A percentile compares a stretch with the other conserved stretches of the same genome.
Evolutionary conservation across 2,329 filamentous ascomycete species (phyloP).

Genomic region (Didymella pinodella): DNA sequence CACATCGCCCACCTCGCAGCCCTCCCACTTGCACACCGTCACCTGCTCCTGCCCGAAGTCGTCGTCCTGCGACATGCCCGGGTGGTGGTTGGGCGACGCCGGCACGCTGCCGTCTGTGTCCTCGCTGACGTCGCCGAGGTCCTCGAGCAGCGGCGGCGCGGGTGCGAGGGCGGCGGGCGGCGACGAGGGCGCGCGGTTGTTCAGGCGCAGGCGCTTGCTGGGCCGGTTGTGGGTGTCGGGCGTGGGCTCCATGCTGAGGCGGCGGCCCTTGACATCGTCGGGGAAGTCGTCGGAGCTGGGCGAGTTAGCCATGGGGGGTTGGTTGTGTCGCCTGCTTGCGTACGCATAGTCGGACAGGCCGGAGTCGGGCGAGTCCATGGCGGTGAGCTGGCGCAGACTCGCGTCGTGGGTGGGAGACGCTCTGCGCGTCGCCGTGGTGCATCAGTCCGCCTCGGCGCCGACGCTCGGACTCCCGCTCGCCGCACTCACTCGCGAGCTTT

Average conservation of each 20-base stretch:
- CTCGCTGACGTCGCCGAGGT: conserved; percentile 76
- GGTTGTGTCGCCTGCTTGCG: neutral
- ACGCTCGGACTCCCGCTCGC: neutral
- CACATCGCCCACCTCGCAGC: conserved; percentile 58
- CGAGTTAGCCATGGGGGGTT: neutral
- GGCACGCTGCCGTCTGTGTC: conserved; percentile 84
- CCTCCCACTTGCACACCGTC: conserved; percentile 60
- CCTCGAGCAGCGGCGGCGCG: conserved; percentile 31
- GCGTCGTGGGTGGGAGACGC: conserved; percentile 5
- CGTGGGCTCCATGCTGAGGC: conserved; percentile 55
- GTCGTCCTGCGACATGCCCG: conserved; percentile 53
- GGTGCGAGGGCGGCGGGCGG: conserved; percentile 28
- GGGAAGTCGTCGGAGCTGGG: conserved; percentile 64
- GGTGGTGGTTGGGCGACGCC: conserved; percentile 58
- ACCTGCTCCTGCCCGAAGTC: conserved; percentile 55
- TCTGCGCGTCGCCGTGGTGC: conserved; percentile 5
- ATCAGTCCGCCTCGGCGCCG: neutral
- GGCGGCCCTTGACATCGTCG: conserved; percentile 62
- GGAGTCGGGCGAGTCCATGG: conserved; percentile 65
- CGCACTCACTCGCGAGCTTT: conserved; percentile 17
- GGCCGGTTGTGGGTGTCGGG: conserved; percentile 53
- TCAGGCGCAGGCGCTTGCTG: conserved; percentile 49
- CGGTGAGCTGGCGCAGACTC: conserved; percentile 8
- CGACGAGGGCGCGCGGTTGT: conserved; percentile 48
- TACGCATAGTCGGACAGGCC: conserved; percentile 68